These are phyloP conservation scores for Xerocomus brunneocitrinus DNA, from an alignment of 768 basidiomycete species.

Conservation along the genomic window DNA sequence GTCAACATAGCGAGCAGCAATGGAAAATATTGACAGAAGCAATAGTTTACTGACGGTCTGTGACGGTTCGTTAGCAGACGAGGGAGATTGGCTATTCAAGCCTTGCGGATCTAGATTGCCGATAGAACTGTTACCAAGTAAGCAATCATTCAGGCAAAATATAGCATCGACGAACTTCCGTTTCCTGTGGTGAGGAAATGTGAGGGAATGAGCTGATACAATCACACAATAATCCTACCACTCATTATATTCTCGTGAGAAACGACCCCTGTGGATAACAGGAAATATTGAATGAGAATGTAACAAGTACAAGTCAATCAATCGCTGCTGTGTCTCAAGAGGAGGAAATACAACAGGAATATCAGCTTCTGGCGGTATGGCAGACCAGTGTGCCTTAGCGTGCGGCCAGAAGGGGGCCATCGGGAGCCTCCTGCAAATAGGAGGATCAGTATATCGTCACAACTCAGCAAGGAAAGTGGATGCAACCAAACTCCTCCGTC, in stretches of 20 bases:
- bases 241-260: constrained; percentile 57
- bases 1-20: constrained; percentile 69
- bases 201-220: constrained; percentile 3
- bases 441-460: constrained; percentile 10
- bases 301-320: constrained; percentile 74
- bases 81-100: constrained; percentile 9
- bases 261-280: constrained; percentile 67
- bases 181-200: constrained; percentile 19
- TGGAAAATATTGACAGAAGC: constrained; percentile 75
- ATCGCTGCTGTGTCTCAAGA: constrained; percentile 54
- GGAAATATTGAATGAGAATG: constrained; percentile 84
- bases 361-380: constrained; percentile 40
- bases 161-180: constrained; percentile 13
- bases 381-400: constrained; percentile 37
- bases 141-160: constrained; percentile 5
- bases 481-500: constrained; percentile 64
- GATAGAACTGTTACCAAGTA: constrained; percentile 28
- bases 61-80: constrained; percentile 40
- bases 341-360: constrained; percentile 55
- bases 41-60: constrained; percentile 66
- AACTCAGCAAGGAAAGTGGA: constrained; percentile 11
- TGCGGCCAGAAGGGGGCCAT: constrained; percentile 76
- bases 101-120: constrained; percentile 34
- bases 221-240: constrained; percentile 35
- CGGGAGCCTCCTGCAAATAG: constrained; percentile 52